phyloP scores from a whole-genome alignment of 345 rosid species.

The Aquilaria sinensis region DNA sequence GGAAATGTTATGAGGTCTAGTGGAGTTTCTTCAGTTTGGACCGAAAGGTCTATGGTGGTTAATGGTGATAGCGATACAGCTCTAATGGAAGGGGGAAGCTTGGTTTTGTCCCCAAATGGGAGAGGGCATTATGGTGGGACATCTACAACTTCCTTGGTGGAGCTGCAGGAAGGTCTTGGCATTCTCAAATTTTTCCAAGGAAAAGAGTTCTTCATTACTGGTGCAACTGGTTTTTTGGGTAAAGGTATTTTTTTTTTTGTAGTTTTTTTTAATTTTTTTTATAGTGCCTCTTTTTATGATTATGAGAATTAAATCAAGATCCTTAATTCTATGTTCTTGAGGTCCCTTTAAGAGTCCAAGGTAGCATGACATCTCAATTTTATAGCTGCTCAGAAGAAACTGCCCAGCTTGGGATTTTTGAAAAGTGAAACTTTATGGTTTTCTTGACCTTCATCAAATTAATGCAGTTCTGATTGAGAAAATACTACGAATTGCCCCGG shows the following conservation, averaged over 20 bases:
- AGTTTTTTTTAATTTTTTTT: background rate
- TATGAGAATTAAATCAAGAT: background rate
- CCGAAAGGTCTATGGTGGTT: conserved; percentile 35
- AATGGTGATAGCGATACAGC: conserved; percentile 31
- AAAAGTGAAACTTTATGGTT: too few species aligned
- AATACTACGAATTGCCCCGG: conserved; percentile 73
- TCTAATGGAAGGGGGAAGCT: conserved; percentile 48
- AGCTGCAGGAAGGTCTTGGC: conserved; percentile 76
- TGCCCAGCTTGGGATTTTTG: too few species aligned
- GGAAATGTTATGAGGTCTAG: conserved; percentile 30
- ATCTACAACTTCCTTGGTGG: conserved; percentile 34
- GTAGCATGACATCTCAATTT: too few species aligned
- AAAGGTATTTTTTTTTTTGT: conserved; percentile 38
- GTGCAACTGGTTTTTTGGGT: conserved; percentile 92
- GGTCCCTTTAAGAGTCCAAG: too few species aligned
- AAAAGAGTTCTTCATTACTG: conserved; percentile 68
- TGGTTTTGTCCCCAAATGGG: conserved; percentile 52
- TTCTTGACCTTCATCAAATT: too few species aligned
- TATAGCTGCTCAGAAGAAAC: too few species aligned
- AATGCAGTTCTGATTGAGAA: conserved; percentile 78
- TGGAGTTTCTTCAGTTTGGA: conserved; percentile 41
- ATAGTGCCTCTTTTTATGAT: background rate
- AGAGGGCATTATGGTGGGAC: conserved; percentile 32
- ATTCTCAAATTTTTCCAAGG: conserved; percentile 77
- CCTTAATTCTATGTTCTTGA: too few species aligned